phyloP scores from a whole-genome alignment of 306 rosid species.

The Dalbergia oliveri region DNA sequence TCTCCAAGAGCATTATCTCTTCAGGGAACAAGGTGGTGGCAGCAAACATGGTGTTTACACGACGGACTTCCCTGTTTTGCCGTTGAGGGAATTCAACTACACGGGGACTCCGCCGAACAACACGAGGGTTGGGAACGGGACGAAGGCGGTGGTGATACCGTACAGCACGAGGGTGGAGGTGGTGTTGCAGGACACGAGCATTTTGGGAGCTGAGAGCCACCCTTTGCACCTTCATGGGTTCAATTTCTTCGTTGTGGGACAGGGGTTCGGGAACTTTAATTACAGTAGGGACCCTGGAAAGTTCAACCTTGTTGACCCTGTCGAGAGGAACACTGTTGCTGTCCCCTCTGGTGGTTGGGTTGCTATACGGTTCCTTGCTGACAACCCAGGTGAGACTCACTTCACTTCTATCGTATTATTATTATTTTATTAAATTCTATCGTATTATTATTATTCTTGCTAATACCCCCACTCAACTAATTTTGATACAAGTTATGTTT shows the following conservation, averaged over 20 bases:
- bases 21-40: slow-evolving; percentile 15
- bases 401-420: too few species aligned
- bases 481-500: too few species aligned
- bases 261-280: slow-evolving; percentile 75
- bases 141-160: slow-evolving; percentile 55
- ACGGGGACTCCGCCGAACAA: slow-evolving; percentile 67
- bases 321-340: slow-evolving; percentile 72
- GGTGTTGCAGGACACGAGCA: slow-evolving; percentile 71
- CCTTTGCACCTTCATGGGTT: slow-evolving; percentile 85
- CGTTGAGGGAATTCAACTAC: slow-evolving; percentile 57
- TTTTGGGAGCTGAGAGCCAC: slow-evolving; percentile 80
- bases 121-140: slow-evolving; percentile 56
- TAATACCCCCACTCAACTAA: too few species aligned
- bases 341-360: slow-evolving; percentile 89
- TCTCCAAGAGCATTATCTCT: slow-evolving; percentile 66
- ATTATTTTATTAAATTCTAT: too few species aligned
- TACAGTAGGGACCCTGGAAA: slow-evolving; percentile 56
- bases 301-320: slow-evolving; percentile 73
- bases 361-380: slow-evolving; percentile 75
- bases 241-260: slow-evolving; percentile 74
- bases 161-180: slow-evolving; percentile 55
- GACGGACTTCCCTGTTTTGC: slow-evolving; percentile 64
- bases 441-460: too few species aligned
- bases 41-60: slow-evolving; percentile 47
- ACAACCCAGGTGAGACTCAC: slow-evolving; percentile 68